Percentiles rank a stretch among this genome's conserved stretches.
Evolutionary conservation across 805 yeast genomes (phyloP).

Genomic region (Yamadazyma tumulicola): DNA sequence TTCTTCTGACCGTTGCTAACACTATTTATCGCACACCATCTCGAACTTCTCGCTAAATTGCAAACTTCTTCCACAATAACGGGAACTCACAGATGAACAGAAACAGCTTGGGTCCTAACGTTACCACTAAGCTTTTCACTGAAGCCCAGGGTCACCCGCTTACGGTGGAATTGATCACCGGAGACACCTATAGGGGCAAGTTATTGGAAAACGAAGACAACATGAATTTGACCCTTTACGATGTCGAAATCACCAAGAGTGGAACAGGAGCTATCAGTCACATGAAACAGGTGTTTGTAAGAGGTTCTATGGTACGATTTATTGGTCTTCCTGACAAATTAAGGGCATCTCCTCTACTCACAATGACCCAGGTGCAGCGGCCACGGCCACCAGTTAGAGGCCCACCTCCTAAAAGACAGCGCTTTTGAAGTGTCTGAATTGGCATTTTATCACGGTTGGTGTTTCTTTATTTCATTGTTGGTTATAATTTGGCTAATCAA

Average conservation of each 20-base stretch:
- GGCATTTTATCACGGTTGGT: no score
- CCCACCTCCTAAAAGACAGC: conserved; percentile 41
- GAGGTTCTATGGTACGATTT: conserved; percentile 88
- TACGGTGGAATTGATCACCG: conserved; percentile 77
- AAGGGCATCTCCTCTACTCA: conserved; percentile 85
- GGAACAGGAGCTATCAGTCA: conserved; percentile 70
- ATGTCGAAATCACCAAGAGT: conserved; percentile 71
- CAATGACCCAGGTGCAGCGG: conserved; percentile 50
- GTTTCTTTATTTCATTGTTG: no score
- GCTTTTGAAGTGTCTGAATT: no score
- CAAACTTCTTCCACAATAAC: no score
- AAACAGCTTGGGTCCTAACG: no score
- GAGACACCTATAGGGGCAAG: conserved; percentile 86
- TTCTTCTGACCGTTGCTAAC: no score
- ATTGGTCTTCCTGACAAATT: conserved; percentile 86
- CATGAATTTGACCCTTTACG: conserved; percentile 86
- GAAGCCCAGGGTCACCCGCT: conserved; percentile 89
- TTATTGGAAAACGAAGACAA: conserved; percentile 85
- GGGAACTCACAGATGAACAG: no score
- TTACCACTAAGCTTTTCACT: no score
- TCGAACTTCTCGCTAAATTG: no score
- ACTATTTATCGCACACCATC: no score
- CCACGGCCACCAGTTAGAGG: conserved; percentile 74
- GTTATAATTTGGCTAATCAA: no score
- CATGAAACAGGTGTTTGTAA: conserved; percentile 79